A percentile compares a stretch with the other conserved stretches of the same genome.
Evolutionary conservation across 306 rosid species (phyloP).

Genomic region (Chamaecrista fasciculata): DNA sequence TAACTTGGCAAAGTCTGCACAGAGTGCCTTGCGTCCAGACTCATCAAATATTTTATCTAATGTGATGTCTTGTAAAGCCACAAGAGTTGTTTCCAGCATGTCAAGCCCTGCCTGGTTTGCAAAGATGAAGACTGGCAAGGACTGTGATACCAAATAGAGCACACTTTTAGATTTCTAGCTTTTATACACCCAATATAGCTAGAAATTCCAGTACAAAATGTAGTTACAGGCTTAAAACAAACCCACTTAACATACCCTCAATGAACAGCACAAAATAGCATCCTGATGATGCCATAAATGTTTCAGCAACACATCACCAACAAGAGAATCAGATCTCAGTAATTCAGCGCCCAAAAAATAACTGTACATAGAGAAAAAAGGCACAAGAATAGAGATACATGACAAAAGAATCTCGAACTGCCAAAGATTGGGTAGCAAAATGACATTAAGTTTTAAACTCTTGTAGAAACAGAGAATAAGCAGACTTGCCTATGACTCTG

Average conservation of each 20-base stretch:
- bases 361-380: constrained; percentile 37
- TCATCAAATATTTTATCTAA: constrained; percentile 89
- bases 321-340: constrained; percentile 60
- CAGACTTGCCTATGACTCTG: constrained; percentile 77
- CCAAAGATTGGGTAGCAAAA: background rate
- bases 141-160: constrained; percentile 42
- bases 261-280: constrained; percentile 88
- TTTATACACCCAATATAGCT: background rate
- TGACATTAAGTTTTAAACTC: background rate
- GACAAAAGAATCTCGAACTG: background rate
- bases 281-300: constrained; percentile 88
- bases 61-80: constrained; percentile 91
- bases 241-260: constrained; percentile 46
- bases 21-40: constrained; percentile 76
- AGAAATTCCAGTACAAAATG: background rate
- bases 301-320: constrained; percentile 62
- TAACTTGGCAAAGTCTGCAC: constrained; percentile 73
- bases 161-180: too few species aligned
- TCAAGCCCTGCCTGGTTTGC: constrained; percentile 97
- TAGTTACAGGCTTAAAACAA: background rate
- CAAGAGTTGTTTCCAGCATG: constrained; percentile 92
- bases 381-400: background rate
- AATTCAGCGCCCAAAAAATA: constrained; percentile 66
- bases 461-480: background rate
- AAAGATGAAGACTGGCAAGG: constrained; percentile 76